Conservation (phyloP, 2,329 filamentous ascomycete genomes). For the Gnomoniopsis sp. region DNA sequence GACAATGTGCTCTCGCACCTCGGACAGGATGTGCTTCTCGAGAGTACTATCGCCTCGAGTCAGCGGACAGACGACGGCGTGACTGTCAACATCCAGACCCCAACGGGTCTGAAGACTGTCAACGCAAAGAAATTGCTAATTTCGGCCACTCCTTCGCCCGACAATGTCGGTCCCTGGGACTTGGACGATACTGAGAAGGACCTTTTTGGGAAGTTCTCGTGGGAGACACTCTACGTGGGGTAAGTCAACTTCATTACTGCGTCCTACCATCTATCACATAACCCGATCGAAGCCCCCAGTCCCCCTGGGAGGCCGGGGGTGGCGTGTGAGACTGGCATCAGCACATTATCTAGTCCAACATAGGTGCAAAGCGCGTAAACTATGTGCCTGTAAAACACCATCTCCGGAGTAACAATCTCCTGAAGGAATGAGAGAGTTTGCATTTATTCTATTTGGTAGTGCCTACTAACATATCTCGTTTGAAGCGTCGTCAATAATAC, state of each 20-base stretch:
- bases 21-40: conserved; percentile 30
- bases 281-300: too few species aligned
- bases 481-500: conserved; percentile 5
- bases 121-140: conserved; percentile 32
- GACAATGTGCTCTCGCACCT: conserved; percentile 29
- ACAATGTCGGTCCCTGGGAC: conserved; percentile 28
- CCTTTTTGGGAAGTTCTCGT: conserved; percentile 16
- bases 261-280: too few species aligned
- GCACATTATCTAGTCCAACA: too few species aligned
- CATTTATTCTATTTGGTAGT: too few species aligned
- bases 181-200: conserved; percentile 25
- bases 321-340: too few species aligned
- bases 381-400: too few species aligned
- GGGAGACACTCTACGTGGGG: conserved; percentile 6
- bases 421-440: too few species aligned
- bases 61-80: conserved; percentile 25
- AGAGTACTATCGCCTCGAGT: conserved; percentile 27
- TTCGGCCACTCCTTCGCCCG: conserved; percentile 29
- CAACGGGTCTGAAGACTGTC: conserved; percentile 23
- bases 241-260: too few species aligned
- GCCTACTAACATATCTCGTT: too few species aligned
- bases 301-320: too few species aligned
- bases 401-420: too few species aligned
- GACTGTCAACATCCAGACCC: conserved; percentile 23
- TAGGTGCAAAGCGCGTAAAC: too few species aligned